These are phyloP conservation scores for Phytophthora macrochlamydospora DNA, from an alignment of 352 stramenopile genomes.

Conservation along the genomic window DNA sequence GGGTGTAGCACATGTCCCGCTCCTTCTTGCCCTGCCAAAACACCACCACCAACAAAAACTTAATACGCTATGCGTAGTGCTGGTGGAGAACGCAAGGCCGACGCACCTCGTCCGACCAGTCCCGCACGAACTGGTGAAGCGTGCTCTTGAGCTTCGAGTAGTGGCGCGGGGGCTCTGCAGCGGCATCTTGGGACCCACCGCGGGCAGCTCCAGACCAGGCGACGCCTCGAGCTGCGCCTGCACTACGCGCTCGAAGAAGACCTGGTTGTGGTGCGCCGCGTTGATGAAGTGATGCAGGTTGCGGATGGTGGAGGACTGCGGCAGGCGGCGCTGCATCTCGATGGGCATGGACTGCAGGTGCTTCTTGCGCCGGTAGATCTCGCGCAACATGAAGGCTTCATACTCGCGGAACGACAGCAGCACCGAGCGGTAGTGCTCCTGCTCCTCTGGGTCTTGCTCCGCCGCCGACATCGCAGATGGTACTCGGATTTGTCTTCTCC, in stretches of 20 bases:
- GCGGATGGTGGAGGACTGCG: constrained; percentile 69
- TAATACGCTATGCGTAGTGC: too few species aligned
- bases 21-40: constrained; percentile 89
- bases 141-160: constrained; percentile 92
- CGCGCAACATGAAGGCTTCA: constrained; percentile 80
- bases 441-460: constrained; percentile 74
- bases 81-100: neutral
- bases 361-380: constrained; percentile 86
- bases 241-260: constrained; percentile 79
- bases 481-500: too few species aligned
- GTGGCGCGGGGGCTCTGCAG: constrained; percentile 73
- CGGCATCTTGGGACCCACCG: constrained; percentile 58
- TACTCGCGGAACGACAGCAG: constrained; percentile 89
- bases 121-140: constrained; percentile 92
- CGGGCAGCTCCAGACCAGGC: constrained; percentile 55
- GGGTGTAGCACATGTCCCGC: constrained; percentile 93
- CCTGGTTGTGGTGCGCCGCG: constrained; percentile 79
- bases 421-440: constrained; percentile 84
- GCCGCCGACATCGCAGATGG: constrained; percentile 19
- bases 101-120: constrained; percentile 90
- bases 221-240: constrained; percentile 71
- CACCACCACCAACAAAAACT: constrained; percentile 1
- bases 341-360: constrained; percentile 73
- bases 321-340: constrained; percentile 78
- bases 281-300: constrained; percentile 86